A percentile compares a stretch with the other conserved stretches of the same genome.
Conservation (phyloP, 2,329 filamentous ascomycete genomes). For the Xylariaceae sp. region DNA sequence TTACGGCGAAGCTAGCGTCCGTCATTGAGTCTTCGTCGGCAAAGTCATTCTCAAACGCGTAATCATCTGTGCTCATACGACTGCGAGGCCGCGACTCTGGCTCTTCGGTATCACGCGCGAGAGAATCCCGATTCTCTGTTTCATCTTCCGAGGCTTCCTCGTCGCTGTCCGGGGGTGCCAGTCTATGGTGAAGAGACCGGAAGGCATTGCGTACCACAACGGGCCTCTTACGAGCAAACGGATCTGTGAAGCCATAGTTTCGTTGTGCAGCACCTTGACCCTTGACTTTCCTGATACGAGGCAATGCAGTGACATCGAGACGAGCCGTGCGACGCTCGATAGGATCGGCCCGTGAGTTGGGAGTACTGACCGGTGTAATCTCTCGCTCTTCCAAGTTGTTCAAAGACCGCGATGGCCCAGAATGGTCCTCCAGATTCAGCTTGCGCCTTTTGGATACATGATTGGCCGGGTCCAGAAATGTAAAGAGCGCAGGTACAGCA, state of each 20-base stretch:
- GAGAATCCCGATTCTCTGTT: constrained; percentile 57
- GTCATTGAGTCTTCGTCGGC: constrained; percentile 69
- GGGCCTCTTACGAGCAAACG: constrained; percentile 66
- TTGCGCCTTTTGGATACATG: constrained; percentile 79
- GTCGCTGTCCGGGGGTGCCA: constrained; percentile 73
- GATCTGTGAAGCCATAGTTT: constrained; percentile 67
- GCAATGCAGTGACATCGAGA: constrained; percentile 65
- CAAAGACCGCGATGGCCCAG: constrained; percentile 43
- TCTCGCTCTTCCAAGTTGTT: constrained; percentile 65
- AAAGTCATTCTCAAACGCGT: constrained; percentile 54
- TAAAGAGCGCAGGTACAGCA: constrained; percentile 76
- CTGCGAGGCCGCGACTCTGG: constrained; percentile 81
- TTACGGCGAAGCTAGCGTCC: constrained; percentile 69
- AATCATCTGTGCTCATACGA: constrained; percentile 67
- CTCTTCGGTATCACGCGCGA: constrained; percentile 79
- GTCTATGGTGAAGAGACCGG: constrained; percentile 79
- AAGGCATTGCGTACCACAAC: constrained; percentile 62
- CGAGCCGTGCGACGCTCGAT: constrained; percentile 63
- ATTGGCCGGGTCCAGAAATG: constrained; percentile 80
- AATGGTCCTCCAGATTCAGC: constrained; percentile 57
- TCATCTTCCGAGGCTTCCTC: constrained; percentile 88
- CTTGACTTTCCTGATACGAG: constrained; percentile 74
- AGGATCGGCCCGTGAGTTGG: constrained; percentile 63
- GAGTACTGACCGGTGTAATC: constrained; percentile 65
- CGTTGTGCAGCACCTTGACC: constrained; percentile 58